Conservation (phyloP, 139 green algal genomes). For the Spirogloea muscicola region DNA sequence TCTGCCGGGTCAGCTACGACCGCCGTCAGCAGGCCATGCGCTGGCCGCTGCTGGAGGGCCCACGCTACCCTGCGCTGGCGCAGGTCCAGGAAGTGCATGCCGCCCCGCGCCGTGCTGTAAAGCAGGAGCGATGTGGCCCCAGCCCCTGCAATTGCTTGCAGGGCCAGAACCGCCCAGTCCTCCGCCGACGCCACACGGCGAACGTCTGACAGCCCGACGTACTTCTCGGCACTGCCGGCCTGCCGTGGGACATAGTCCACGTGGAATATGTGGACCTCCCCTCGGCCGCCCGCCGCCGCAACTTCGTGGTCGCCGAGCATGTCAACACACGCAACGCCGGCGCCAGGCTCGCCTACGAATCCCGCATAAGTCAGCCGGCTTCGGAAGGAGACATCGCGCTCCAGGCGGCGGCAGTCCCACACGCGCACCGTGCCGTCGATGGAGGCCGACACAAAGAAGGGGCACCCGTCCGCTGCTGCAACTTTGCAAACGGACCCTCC, state of each 20-base stretch:
- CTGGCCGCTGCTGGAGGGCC: neutral
- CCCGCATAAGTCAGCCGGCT: slow-evolving; percentile 74
- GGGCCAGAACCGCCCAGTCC: no score
- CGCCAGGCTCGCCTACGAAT: slow-evolving; percentile 24
- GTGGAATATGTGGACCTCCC: slow-evolving; percentile 27
- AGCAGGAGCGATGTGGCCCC: no score
- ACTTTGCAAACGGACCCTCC: slow-evolving; percentile 65
- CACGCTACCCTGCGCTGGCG: slow-evolving; percentile 1
- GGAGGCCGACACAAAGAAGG: slow-evolving; percentile 74
- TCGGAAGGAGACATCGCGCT: slow-evolving; percentile 82
- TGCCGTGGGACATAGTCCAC: slow-evolving; percentile 37
- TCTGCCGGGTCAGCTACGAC: neutral
- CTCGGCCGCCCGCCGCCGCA: neutral
- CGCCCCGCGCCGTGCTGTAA: slow-evolving; percentile 15
- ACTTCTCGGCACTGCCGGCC: no score
- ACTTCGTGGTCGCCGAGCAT: slow-evolving; percentile 10
- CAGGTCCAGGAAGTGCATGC: slow-evolving; percentile 39
- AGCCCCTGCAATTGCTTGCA: no score
- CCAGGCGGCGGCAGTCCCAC: slow-evolving; percentile 83
- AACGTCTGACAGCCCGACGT: no score
- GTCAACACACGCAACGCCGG: neutral
- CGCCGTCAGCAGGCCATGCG: neutral
- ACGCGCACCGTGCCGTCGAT: slow-evolving; percentile 68
- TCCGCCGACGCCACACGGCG: no score
- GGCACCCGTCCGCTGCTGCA: slow-evolving; percentile 57